Conservation (phyloP, 768 basidiomycete genomes). For the Mycena maculata region DNA sequence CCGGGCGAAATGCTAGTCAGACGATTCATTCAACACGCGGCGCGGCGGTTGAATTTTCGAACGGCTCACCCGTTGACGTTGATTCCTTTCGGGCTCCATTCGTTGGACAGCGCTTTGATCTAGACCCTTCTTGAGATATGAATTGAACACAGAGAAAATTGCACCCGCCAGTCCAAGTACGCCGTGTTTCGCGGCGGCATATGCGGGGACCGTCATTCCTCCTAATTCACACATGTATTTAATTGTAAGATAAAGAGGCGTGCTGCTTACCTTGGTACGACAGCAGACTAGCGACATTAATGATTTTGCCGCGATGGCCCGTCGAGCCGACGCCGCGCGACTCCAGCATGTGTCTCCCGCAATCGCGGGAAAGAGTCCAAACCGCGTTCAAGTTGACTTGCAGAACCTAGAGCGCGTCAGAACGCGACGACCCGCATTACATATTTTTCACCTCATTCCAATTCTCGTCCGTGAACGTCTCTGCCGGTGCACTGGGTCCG, state of each 20-base stretch:
- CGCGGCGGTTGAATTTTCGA: neutral
- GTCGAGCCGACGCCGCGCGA: conserved; percentile 36
- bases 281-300: conserved; percentile 57
- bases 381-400: conserved; percentile 62
- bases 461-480: conserved; percentile 58
- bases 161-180: conserved; percentile 47
- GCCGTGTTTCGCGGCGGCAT: conserved; percentile 60
- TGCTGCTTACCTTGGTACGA: conserved; percentile 41
- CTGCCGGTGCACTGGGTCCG: conserved; percentile 38
- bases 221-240: neutral
- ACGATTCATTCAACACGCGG: neutral
- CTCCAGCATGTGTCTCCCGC: conserved; percentile 60
- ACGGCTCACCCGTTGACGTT: conserved; percentile 51
- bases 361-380: conserved; percentile 56
- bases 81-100: conserved; percentile 59
- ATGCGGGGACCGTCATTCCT: conserved; percentile 58
- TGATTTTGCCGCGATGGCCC: conserved; percentile 55
- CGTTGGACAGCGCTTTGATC: conserved; percentile 51
- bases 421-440: neutral
- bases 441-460: conserved; percentile 56
- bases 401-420: conserved; percentile 33
- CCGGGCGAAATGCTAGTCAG: conserved; percentile 52
- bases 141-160: neutral
- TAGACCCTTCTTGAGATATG: conserved; percentile 6
- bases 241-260: neutral